Conservation (phyloP, 2,329 filamentous ascomycete genomes). For the Eutypa lata region DNA sequence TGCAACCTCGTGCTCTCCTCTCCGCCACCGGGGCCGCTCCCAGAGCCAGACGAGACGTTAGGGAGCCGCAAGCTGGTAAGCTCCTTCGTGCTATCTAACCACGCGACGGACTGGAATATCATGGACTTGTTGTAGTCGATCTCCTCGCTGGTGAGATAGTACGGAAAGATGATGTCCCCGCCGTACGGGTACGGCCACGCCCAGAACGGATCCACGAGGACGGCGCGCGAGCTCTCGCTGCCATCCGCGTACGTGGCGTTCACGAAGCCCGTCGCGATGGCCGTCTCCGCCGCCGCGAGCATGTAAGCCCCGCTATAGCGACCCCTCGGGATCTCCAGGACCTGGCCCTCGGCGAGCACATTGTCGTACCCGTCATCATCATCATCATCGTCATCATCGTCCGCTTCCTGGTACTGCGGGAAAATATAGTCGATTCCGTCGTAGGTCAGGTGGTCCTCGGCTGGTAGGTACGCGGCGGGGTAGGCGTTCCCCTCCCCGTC, state of each 20-base stretch:
- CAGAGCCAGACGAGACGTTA: not conserved
- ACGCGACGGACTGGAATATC: slow-evolving; percentile 12
- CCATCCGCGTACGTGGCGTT: slow-evolving; percentile 13
- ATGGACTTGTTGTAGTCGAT: slow-evolving; percentile 15
- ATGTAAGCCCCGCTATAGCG: slow-evolving; percentile 13
- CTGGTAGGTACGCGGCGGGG: slow-evolving; percentile 13
- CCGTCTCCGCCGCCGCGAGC: slow-evolving; percentile 15
- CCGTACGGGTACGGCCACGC: slow-evolving; percentile 14
- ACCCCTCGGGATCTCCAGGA: slow-evolving; percentile 6
- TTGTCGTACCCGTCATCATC: slow-evolving; percentile 11
- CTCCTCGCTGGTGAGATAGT: slow-evolving; percentile 11
- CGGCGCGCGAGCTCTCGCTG: slow-evolving; percentile 2
- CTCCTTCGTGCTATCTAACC: slow-evolving; percentile 14
- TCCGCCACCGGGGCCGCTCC: slow-evolving; percentile 6
- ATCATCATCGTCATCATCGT: not conserved
- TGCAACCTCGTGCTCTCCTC: not conserved
- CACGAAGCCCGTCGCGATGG: slow-evolving; percentile 12
- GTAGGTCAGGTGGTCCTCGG: slow-evolving; percentile 10
- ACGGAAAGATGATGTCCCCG: slow-evolving; percentile 17
- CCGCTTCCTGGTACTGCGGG: slow-evolving; percentile 4
- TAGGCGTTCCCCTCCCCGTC: slow-evolving; percentile 12
- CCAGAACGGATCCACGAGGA: slow-evolving; percentile 14
- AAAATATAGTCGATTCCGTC: slow-evolving; percentile 14
- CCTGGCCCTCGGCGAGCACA: slow-evolving; percentile 14
- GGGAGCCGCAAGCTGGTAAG: slow-evolving; percentile 12